Conservation (phyloP, 495 filamentous ascomycete species). For the Penicillium roqueforti region DNA sequence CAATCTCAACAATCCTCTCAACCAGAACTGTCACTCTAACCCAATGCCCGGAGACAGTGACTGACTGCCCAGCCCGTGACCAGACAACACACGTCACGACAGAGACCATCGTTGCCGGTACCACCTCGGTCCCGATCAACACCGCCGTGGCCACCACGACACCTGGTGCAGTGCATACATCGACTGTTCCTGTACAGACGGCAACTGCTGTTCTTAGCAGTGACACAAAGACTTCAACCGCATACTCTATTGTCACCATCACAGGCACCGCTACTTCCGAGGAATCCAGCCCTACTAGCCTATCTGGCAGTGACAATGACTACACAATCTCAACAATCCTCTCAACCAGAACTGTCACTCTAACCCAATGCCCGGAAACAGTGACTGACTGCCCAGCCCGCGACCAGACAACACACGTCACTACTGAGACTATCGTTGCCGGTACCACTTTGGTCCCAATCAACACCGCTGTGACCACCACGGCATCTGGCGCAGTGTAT, state of each 20-base stretch:
- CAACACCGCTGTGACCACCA: not conserved
- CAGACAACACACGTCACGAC: constrained; percentile 19
- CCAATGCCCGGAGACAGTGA: constrained; percentile 20
- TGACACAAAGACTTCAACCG: too few relatives aligned
- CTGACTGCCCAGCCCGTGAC: constrained; percentile 19
- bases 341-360: constrained; percentile 15
- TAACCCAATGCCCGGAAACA: constrained; percentile 21
- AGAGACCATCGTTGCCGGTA: constrained; percentile 20
- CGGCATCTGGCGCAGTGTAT: not conserved
- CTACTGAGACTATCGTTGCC: constrained; percentile 20
- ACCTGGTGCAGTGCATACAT: not conserved
- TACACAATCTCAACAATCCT: constrained; percentile 16
- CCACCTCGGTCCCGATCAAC: constrained; percentile 5
- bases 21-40: constrained; percentile 19
- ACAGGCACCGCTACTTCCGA: not conserved
- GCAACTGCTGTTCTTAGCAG: too few relatives aligned
- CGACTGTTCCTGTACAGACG: not conserved
- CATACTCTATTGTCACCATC: not conserved
- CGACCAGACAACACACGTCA: constrained; percentile 16
- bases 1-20: constrained; percentile 15
- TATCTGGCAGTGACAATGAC: not conserved
- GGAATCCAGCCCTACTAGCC: constrained; percentile 4
- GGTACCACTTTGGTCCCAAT: constrained; percentile 10
- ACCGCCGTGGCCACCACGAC: not conserved
- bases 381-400: constrained; percentile 23